These are phyloP conservation scores for Williopsis jadinii DNA, from an alignment of 1,139 yeast species.

Conservation along the genomic window DNA sequence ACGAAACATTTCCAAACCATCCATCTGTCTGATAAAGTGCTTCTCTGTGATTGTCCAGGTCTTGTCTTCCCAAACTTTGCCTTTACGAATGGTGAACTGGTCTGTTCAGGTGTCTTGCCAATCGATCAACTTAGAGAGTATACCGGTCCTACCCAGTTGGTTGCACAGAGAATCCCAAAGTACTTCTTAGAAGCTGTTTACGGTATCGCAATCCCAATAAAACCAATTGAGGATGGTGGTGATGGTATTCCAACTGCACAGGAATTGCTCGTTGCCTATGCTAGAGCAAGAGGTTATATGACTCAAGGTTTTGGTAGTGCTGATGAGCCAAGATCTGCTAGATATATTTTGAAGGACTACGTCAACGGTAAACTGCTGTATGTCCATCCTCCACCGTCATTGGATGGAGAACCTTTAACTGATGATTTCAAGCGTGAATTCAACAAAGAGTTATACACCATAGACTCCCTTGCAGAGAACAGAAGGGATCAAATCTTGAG, in stretches of 20 bases:
- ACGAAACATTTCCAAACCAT: slow-evolving; percentile 99
- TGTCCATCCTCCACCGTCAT: slow-evolving; percentile 81
- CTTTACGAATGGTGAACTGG: slow-evolving; percentile 91
- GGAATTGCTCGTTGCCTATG: slow-evolving; percentile 86
- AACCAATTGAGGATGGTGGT: slow-evolving; percentile 80
- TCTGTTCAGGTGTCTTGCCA: slow-evolving; percentile 96
- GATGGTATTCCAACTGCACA: slow-evolving; percentile 82
- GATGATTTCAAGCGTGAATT: slow-evolving; percentile 55
- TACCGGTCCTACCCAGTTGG: slow-evolving; percentile 85
- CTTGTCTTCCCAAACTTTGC: slow-evolving; percentile 98
- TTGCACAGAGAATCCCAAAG: slow-evolving; percentile 85
- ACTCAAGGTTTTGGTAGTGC: slow-evolving; percentile 97
- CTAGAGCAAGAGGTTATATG: slow-evolving; percentile 95
- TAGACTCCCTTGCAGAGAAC: slow-evolving; percentile 59
- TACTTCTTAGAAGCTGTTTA: slow-evolving; percentile 84
- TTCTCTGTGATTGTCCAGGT: slow-evolving; percentile 98
- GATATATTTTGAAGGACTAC: slow-evolving; percentile 89
- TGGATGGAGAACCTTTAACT: slow-evolving; percentile 30
- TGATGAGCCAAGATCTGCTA: slow-evolving; percentile 91
- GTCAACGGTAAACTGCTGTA: slow-evolving; percentile 85
- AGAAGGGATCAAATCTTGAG: slow-evolving; percentile 63
- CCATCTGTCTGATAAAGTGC: slow-evolving; percentile 70
- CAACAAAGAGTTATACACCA: slow-evolving; percentile 65
- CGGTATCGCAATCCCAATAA: slow-evolving; percentile 81
- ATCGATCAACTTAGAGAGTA: slow-evolving; percentile 94